Evolutionary conservation across 116 monocot genomes (phyloP), one percentile per base, ranked within the genome.

Genomic region (Zostera marina): DNA sequence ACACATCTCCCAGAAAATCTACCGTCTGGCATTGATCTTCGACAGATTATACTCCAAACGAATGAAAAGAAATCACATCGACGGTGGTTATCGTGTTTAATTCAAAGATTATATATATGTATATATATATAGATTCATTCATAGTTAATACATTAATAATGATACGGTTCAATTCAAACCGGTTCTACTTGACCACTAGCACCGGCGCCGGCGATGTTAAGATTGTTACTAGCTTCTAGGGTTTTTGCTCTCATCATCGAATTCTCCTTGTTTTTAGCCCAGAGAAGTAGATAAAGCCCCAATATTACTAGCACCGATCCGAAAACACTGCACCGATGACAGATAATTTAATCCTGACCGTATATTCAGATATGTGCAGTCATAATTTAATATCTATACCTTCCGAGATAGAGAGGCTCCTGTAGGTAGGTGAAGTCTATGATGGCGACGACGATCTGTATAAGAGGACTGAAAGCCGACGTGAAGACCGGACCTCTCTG

Each of bases 401-500:
- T 91, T 74, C 91, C 91, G 21, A 91, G 74, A 58, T 81, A 48
- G 21, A 91, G 72, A 41, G 43, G 79, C 54, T 76, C 85, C 48
- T 70, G 71, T 38, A 91, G 76, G 43, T 81, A 11, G 14, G 67
- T 54, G 63, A 76, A 67, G 47, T 81, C 85, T 15, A 77, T 66
- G 11, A 46, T 54, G 8, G 81, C 85, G 5, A 79, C 91, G 9
- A 81, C 42, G 16, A 85, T 66, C 48, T 85, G 81, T 9, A 81
- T 63, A 9, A 79, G 61, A 12, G 91, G 91, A 17, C 57, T 77
- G 53, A 91, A 91, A 47, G 81, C 76, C 8, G 85, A 58, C 0
- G 85, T 74, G 54, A 91, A 91, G 42, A 85, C 76, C 3, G 91
- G 81, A 12, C 91, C 91, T 48, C 74, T 74, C 62, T 77, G 69